Base-by-base conservation (phyloP, 352 stramenopile genomes). In the Pythium monospermum region DNA sequence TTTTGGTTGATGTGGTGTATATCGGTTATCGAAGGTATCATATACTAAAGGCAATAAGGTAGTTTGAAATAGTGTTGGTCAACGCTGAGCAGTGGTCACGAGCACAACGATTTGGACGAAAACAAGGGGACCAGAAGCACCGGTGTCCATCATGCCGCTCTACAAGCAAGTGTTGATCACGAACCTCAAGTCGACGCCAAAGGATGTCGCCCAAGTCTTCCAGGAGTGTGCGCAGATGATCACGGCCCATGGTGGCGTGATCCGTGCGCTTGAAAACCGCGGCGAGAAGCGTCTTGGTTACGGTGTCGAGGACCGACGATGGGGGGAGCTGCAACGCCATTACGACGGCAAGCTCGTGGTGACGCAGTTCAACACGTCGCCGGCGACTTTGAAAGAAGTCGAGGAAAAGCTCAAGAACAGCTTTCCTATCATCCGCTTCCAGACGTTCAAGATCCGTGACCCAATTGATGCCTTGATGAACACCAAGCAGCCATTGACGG, bases 101-200 rank as follows among this genome's bases (percentile, higher is more conserved):
- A 64, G 37, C 36, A 51, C 21, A 32, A 18, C 36, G 19, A 13
- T 27, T 23, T 31, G n/a, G n/a, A n/a, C 18, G n/a, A 28, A 18
- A 38, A 28, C 35, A 40, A 21, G 5, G 16, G 16, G 13, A 35
- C 30, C 30, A 35, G 30, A 35, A 35, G 30, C 30, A 35, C 15
- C 30, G 30, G 8, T 15, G 21, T 18, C 36, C 25, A 61, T 37
- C 43, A 94, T 94, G 83, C 80, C 82, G 68, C 76, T 94, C 38
- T 94, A 94, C 69, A 94, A 94, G 79, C 83, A 94, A 55, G 83
- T 94, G 65, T 73, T 91, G 47, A 57, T 94, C 47, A 91, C 83
- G 35, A 94, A 91, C 69, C 73, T 91, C 62, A 94, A 94, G 78
- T 83, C 80, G 31, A 73, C 83, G 63, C 83, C 83, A 23, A 85